Percentiles rank a stretch among this genome's conserved stretches.
Conservation (phyloP, 2,329 filamentous ascomycete genomes). For the Diplodia intermedia region DNA sequence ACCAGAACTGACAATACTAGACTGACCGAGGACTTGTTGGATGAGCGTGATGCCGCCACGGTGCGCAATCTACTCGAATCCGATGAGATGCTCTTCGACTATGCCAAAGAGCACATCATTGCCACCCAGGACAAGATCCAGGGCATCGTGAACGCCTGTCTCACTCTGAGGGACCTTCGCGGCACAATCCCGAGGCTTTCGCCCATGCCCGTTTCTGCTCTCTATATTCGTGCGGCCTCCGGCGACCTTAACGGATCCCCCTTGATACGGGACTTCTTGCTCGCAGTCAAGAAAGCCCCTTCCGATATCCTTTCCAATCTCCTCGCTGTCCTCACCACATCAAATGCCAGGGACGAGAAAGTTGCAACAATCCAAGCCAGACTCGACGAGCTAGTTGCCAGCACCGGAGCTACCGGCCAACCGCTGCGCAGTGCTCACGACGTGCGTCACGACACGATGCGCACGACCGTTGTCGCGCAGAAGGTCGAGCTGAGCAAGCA, state of each 20-base stretch:
- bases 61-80: slow-evolving; percentile 66
- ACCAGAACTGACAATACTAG: slow-evolving; percentile 35
- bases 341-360: background rate
- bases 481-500: slow-evolving; percentile 81
- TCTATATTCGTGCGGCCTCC: slow-evolving; percentile 68
- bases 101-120: slow-evolving; percentile 47
- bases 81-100: slow-evolving; percentile 61
- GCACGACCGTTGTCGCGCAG: slow-evolving; percentile 81
- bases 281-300: slow-evolving; percentile 66
- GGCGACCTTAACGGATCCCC: slow-evolving; percentile 62
- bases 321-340: slow-evolving; percentile 44
- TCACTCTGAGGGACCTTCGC: slow-evolving; percentile 48
- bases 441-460: slow-evolving; percentile 70
- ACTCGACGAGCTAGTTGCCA: slow-evolving; percentile 23
- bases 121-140: slow-evolving; percentile 51
- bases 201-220: slow-evolving; percentile 49
- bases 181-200: slow-evolving; percentile 46
- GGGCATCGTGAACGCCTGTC: slow-evolving; percentile 49
- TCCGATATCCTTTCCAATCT: slow-evolving; percentile 60
- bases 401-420: slow-evolving; percentile 30
- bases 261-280: slow-evolving; percentile 61
- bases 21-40: slow-evolving; percentile 51
- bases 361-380: background rate
- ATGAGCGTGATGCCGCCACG: slow-evolving; percentile 46
- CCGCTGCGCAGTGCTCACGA: slow-evolving; percentile 77